These are phyloP conservation scores for Chamaenerion angustifolium DNA, from an alignment of 345 rosid genomes.

Conservation along the genomic window DNA sequence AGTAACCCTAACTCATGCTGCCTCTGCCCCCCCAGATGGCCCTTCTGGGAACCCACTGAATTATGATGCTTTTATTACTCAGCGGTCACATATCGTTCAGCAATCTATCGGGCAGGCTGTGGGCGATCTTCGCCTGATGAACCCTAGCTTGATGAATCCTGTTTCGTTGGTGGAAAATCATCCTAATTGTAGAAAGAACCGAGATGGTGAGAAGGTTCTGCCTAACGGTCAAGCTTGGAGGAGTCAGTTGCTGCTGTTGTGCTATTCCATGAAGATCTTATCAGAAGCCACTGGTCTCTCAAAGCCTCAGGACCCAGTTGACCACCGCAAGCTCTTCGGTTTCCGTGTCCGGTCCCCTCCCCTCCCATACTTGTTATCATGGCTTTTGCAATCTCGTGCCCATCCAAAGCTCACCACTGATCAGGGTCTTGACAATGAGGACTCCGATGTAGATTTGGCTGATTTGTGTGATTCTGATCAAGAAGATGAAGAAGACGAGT, in stretches of 20 bases:
- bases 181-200: slow-evolving; percentile 66
- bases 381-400: slow-evolving; percentile 85
- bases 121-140: slow-evolving; percentile 85
- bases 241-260: slow-evolving; percentile 61
- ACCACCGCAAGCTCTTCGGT: slow-evolving; percentile 76
- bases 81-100: slow-evolving; percentile 84
- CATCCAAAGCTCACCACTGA: slow-evolving; percentile 71
- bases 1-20: slow-evolving; percentile 84
- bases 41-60: slow-evolving; percentile 80
- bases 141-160: slow-evolving; percentile 81
- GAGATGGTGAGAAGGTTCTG: slow-evolving; percentile 81
- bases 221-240: slow-evolving; percentile 91
- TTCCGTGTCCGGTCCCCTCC: slow-evolving; percentile 78
- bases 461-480: slow-evolving; percentile 70
- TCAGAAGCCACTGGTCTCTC: slow-evolving; percentile 65
- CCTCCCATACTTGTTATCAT: slow-evolving; percentile 82
- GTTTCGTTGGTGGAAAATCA: slow-evolving; percentile 90
- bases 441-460: slow-evolving; percentile 68
- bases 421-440: slow-evolving; percentile 71
- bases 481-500: slow-evolving; percentile 79
- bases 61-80: slow-evolving; percentile 84
- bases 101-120: slow-evolving; percentile 89
- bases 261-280: slow-evolving; percentile 73
- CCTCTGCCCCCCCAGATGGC: slow-evolving; percentile 96
- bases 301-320: slow-evolving; percentile 72